Evolutionary conservation across 1,284 basidiomycete genomes (phyloP), one percentile per base, ranked within the genome.

Genomic region (Apiotrichum veenhuisii): DNA sequence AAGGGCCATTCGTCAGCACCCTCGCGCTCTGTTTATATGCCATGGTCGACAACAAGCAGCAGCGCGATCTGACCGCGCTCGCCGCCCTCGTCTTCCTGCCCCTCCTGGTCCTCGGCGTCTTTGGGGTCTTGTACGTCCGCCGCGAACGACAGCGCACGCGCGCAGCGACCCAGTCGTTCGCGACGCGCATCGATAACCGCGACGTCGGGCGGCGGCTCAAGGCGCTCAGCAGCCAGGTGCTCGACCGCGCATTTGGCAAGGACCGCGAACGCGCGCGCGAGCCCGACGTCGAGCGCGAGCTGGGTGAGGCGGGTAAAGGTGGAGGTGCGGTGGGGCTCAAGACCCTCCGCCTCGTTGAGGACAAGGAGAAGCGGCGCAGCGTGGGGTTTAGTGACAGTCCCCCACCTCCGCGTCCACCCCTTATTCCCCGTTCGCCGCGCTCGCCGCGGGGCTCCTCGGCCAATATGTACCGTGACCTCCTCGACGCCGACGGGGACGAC

Each of bases 1-100:
- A 44, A 0, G 63, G 64, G 3, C 56, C 53, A 1, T 68, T 65
- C 44, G 66, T 74, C 5, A 45, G 59, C 5, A 66, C 64, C 5
- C 68, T 78, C 7, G 75, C 76, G 1, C 54, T 77, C 9, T 80
- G 79, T 54, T 67, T 80, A 20, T 62, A 61, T 5, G 60, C 61
- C 7, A 54, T 79, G 18, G 63, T 74, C 48, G 25, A 57, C 38
- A 23, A 36, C 22, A 51, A 23, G 18, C 44, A 41, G 44, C 37
- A 51, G 18, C 58, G 59, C 23, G 55, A 54, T 22, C 37, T 54
- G 2, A 63, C 60, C 50, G 37, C 50, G 11, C 53, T 68, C 14
- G 56, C 61, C 30, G 65, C 63, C 47, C 18, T 73, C 22, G 53
- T 64, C 23, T 20, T 73, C 1, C 15, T 67, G 23, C 43, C 61